Conservation (phyloP, 2,329 filamentous ascomycete species). For the Venturia asperata region DNA sequence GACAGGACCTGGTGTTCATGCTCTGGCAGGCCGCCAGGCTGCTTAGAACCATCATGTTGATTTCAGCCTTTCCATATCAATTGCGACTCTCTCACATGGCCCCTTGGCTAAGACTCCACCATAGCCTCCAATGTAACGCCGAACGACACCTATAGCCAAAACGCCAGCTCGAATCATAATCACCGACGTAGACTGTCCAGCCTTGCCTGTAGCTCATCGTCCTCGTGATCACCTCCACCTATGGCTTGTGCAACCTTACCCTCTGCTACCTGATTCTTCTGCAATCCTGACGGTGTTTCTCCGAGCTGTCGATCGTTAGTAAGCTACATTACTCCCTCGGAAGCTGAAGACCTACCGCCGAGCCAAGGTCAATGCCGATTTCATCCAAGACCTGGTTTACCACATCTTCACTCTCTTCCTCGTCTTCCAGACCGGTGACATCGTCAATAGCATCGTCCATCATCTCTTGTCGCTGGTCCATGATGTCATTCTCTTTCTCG, state of each 20-base stretch:
- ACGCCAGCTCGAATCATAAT: neutral
- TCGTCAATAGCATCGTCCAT: constrained; percentile 99
- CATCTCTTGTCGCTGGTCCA: constrained; percentile 98
- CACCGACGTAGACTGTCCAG: constrained; percentile 64
- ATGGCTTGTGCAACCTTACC: constrained; percentile 79
- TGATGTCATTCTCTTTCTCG: constrained; percentile 96
- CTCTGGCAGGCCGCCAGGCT: neutral
- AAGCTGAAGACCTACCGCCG: constrained; percentile 58
- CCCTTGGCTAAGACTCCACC: neutral
- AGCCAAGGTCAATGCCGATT: constrained; percentile 87
- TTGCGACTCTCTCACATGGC: neutral
- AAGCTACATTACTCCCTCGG: constrained; percentile 15
- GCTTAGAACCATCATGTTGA: neutral
- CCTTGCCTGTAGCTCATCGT: constrained; percentile 89
- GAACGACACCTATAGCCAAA: neutral
- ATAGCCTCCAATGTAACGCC: constrained; percentile 8
- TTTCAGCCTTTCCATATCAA: neutral
- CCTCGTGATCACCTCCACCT: constrained; percentile 56
- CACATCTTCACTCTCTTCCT: constrained; percentile 94
- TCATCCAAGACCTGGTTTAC: constrained; percentile 95
- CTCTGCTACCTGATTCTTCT: constrained; percentile 65
- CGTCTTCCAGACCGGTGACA: constrained; percentile 81
- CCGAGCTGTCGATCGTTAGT: constrained; percentile 58
- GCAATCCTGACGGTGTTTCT: constrained; percentile 79
- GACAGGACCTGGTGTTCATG: neutral